A percentile compares a stretch with the other conserved stretches of the same genome.
phyloP scores from a whole-genome alignment of 225 moss, liverwort and hornwort species.

The Lunularia cruciata region DNA sequence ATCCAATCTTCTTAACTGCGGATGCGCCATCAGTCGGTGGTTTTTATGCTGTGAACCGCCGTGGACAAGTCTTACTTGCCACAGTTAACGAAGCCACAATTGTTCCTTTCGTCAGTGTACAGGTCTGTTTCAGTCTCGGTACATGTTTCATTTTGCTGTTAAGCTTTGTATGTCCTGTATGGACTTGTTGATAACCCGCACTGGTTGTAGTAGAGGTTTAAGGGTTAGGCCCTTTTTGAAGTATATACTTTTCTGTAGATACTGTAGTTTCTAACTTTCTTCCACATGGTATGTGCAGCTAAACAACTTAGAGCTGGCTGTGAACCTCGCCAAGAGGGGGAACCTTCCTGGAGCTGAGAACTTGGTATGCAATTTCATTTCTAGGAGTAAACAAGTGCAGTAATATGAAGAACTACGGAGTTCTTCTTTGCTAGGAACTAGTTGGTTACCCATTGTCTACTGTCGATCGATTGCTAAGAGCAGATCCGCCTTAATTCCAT shows the following conservation, averaged over 20 bases:
- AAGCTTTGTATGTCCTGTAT: too few species aligned
- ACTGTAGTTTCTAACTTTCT: neutral
- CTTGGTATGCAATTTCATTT: conserved; percentile 49
- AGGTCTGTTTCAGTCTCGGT: conserved; percentile 44
- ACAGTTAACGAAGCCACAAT: conserved; percentile 96
- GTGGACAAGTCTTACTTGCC: conserved; percentile 94
- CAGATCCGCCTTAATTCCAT: neutral
- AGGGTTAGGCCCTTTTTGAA: neutral
- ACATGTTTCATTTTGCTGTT: neutral
- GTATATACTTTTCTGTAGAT: neutral
- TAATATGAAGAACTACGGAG: too few species aligned
- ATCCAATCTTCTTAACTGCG: conserved; percentile 96
- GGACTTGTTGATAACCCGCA: neutral
- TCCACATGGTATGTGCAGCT: conserved; percentile 51
- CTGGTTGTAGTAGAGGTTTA: neutral
- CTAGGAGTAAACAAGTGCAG: too few species aligned
- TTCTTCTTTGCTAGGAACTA: too few species aligned
- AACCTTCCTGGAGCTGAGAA: conserved; percentile 95
- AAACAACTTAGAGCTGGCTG: conserved; percentile 90
- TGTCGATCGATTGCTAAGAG: too few species aligned
- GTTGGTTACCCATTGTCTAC: too few species aligned
- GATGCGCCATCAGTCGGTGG: conserved; percentile 91
- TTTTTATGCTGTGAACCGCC: conserved; percentile 95
- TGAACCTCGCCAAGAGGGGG: conserved; percentile 93
- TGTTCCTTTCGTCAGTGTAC: conserved; percentile 92